Percentiles rank a stretch among this genome's conserved stretches.
Conservation (phyloP, 345 rosid genomes). For the Eucalyptus erythrocorys region DNA sequence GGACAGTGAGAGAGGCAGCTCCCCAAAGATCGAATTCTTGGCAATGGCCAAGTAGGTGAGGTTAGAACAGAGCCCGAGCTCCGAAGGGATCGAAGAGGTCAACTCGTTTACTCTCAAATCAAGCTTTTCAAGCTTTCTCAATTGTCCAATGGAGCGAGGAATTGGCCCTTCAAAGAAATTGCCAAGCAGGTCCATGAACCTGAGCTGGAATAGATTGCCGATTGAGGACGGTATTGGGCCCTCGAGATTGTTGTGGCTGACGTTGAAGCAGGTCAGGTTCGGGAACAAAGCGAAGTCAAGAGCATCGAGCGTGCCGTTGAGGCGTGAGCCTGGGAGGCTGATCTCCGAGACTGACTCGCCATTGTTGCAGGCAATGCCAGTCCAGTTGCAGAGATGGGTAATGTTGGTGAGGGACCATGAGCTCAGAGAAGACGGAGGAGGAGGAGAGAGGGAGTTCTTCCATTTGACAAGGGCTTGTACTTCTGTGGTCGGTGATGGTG, state of each 20-base stretch:
- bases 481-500: slow-evolving; percentile 27
- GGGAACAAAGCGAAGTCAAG: slow-evolving; percentile 37
- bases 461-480: slow-evolving; percentile 54
- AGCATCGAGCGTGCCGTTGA: slow-evolving; percentile 19
- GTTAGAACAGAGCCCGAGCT: slow-evolving; percentile 39
- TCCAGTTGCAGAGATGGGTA: too few relatives aligned
- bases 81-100: slow-evolving; percentile 38
- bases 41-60: slow-evolving; percentile 46
- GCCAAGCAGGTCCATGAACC: neutral
- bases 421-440: neutral
- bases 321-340: slow-evolving; percentile 12
- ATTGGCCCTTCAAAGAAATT: neutral
- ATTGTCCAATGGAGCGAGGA: slow-evolving; percentile 42
- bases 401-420: too few relatives aligned
- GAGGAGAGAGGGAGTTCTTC: slow-evolving; percentile 6
- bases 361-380: too few relatives aligned
- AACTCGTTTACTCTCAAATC: slow-evolving; percentile 27
- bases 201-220: neutral
- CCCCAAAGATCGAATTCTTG: slow-evolving; percentile 22
- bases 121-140: slow-evolving; percentile 17
- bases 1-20: neutral
- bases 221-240: neutral
- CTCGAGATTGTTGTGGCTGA: slow-evolving; percentile 35
- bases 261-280: slow-evolving; percentile 30
- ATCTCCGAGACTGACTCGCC: slow-evolving; percentile 10